Evolutionary conservation across 768 basidiomycete species (phyloP).

Genomic region (Sarcodon aspratus): DNA sequence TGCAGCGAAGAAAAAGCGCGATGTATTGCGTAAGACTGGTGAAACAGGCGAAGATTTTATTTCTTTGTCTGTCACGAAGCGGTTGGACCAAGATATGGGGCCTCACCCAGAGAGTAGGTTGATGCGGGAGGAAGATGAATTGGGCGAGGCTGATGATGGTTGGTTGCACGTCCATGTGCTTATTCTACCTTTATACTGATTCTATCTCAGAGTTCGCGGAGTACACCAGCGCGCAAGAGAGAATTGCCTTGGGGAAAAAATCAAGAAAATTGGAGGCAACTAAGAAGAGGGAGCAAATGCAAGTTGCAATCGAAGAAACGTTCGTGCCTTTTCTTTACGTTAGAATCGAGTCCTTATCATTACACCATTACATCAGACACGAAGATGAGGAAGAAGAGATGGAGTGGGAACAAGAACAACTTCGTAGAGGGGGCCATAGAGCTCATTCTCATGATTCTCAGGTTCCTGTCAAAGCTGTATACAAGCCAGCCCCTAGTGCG

Average conservation of each 20-base stretch:
- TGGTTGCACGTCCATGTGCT: constrained; percentile 9
- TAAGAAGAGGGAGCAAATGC: constrained; percentile 58
- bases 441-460: constrained; percentile 24
- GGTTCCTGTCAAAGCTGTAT: constrained; percentile 38
- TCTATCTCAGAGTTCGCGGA: constrained; percentile 60
- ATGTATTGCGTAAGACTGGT: constrained; percentile 44
- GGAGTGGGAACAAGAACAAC: constrained; percentile 81
- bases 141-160: constrained; percentile 87
- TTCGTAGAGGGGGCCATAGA: constrained; percentile 59
- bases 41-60: constrained; percentile 59
- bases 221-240: constrained; percentile 78
- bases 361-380: constrained; percentile 28
- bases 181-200: background rate
- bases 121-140: constrained; percentile 76
- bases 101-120: constrained; percentile 82
- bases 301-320: constrained; percentile 78
- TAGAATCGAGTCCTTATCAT: constrained; percentile 1
- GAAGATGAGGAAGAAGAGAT: constrained; percentile 78
- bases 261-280: constrained; percentile 59
- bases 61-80: constrained; percentile 57
- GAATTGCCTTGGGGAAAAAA: constrained; percentile 80
- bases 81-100: constrained; percentile 37
- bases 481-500: constrained; percentile 66
- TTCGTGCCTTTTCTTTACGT: constrained; percentile 23
- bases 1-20: constrained; percentile 67